phyloP scores from a whole-genome alignment of 495 filamentous ascomycete genomes.

The Extremus antarcticus region DNA sequence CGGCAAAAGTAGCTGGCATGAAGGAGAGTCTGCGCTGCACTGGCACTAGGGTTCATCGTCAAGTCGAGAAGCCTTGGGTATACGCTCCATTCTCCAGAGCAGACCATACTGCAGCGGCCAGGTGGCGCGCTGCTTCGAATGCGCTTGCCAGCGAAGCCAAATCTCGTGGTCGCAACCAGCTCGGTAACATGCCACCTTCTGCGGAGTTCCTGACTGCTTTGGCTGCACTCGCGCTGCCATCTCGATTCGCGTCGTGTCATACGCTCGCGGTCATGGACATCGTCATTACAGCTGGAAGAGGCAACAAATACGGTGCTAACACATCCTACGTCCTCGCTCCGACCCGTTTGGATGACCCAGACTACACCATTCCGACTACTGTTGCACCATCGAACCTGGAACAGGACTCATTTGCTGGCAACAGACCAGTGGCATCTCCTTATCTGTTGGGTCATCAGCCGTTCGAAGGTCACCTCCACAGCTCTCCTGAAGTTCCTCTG shows the following conservation, averaged over 20 bases:
- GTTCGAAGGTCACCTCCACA: background rate
- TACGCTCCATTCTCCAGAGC: constrained; percentile 1
- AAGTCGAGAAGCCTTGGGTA: constrained; percentile 35
- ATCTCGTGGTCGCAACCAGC: constrained; percentile 20
- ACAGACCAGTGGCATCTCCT: too few species aligned
- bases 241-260: constrained; percentile 17
- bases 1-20: constrained; percentile 2
- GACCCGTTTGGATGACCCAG: constrained; percentile 19
- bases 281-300: constrained; percentile 28
- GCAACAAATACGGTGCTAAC: constrained; percentile 21
- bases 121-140: constrained; percentile 27
- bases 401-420: too few species aligned
- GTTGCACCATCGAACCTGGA: too few species aligned
- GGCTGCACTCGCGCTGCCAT: constrained; percentile 27
- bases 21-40: constrained; percentile 24
- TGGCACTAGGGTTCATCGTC: constrained; percentile 26
- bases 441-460: too few species aligned
- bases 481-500: background rate
- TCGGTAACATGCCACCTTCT: constrained; percentile 25
- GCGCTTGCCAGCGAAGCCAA: constrained; percentile 28
- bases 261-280: constrained; percentile 36
- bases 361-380: background rate
- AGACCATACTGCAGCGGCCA: background rate
- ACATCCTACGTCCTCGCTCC: constrained; percentile 21
- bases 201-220: constrained; percentile 32